phyloP scores from a whole-genome alignment of 2,329 filamentous ascomycete genomes.

The Teratosphaeria nubilosa region DNA sequence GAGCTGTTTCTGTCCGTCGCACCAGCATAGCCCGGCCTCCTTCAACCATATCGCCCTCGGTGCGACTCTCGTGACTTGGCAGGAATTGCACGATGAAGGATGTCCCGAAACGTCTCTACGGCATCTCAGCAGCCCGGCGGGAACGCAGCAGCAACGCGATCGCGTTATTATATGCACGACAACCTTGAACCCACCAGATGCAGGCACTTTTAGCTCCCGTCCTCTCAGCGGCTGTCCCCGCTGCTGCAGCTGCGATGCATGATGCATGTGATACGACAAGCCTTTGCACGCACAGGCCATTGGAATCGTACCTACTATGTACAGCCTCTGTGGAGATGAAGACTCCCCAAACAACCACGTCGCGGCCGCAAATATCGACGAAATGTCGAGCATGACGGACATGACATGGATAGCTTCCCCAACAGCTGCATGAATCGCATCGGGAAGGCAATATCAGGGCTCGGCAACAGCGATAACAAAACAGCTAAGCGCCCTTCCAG shows the following conservation, averaged over 20 bases:
- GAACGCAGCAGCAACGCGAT: constrained; percentile 1
- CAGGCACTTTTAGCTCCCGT: constrained; percentile 3
- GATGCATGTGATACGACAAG: constrained; percentile 11
- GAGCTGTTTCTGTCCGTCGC: background rate
- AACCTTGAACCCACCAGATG: background rate
- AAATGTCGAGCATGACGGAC: background rate
- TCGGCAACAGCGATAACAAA: constrained; percentile 5
- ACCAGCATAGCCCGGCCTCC: background rate
- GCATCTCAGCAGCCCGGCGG: background rate
- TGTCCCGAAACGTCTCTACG: background rate
- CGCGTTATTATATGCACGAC: constrained; percentile 1
- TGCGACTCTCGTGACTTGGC: background rate
- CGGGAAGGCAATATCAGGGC: background rate
- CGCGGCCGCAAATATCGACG: background rate
- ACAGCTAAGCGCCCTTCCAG: constrained; percentile 17
- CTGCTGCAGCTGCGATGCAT: constrained; percentile 5
- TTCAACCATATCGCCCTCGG: background rate
- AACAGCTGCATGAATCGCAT: background rate
- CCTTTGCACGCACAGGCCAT: background rate
- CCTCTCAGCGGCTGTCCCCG: constrained; percentile 2
- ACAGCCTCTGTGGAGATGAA: background rate
- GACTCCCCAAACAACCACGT: background rate
- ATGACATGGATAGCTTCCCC: background rate
- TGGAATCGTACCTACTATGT: background rate
- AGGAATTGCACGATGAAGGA: background rate